These are phyloP conservation scores for Exserohilum rostratum DNA, from an alignment of 2,329 filamentous ascomycete species.

Conservation along the genomic window DNA sequence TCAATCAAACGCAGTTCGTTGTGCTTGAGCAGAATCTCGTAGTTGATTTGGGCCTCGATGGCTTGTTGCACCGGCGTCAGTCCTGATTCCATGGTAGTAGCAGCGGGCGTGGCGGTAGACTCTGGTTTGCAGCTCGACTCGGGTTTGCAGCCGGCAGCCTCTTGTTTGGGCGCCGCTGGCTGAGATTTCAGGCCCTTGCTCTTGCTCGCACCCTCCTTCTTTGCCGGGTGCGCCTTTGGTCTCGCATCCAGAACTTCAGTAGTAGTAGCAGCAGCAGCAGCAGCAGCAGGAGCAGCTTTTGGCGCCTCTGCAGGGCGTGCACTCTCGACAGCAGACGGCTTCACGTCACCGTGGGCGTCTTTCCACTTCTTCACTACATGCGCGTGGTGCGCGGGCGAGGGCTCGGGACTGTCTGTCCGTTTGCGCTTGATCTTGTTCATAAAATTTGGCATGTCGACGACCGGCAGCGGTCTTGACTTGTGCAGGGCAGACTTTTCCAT, in stretches of 20 bases:
- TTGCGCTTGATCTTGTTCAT: conserved; percentile 65
- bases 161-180: conserved; percentile 21
- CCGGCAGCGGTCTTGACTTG: conserved; percentile 52
- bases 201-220: conserved; percentile 41
- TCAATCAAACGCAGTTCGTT: conserved; percentile 92
- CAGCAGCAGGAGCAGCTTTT: conserved; percentile 23
- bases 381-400: conserved; percentile 36
- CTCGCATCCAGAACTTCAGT: conserved; percentile 32
- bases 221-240: conserved; percentile 36
- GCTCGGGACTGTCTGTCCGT: conserved; percentile 57
- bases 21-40: conserved; percentile 93
- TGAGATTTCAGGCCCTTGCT: conserved; percentile 33
- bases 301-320: conserved; percentile 23
- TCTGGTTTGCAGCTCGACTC: conserved; percentile 21
- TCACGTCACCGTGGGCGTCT: conserved; percentile 42
- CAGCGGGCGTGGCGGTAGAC: conserved; percentile 27
- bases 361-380: conserved; percentile 50
- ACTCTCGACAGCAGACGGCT: conserved; percentile 25
- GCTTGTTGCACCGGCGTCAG: conserved; percentile 67
- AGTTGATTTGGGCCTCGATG: conserved; percentile 85
- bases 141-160: no score
- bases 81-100: conserved; percentile 35
- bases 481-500: conserved; percentile 51
- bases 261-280: conserved; percentile 18
- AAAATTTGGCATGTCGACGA: conserved; percentile 53